Base-by-base conservation (phyloP, 2,329 filamentous ascomycete species). In the Alternaria longipes region DNA sequence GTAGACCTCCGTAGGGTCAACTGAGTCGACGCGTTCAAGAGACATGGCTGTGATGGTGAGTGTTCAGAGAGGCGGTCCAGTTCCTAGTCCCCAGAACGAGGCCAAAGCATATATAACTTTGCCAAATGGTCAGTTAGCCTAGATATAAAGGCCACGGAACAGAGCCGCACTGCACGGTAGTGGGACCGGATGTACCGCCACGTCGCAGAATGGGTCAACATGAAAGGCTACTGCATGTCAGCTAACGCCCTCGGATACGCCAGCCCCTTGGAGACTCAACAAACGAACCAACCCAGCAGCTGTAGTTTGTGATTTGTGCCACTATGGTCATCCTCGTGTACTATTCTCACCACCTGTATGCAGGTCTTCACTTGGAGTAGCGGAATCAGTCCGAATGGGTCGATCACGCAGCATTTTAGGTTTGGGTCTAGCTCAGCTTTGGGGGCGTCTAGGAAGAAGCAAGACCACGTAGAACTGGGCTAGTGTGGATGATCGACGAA, bases 11-110 rank as follows among this genome's bases (percentile, higher is more conserved):
- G 54, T 46, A 20, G 67, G 52, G 14, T 71, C 62, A 14, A 64
- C 62, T 6, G 65, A 70, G 20, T 71, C 62, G 24, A 65, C 53
- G 5, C 64, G 63, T 46, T 67, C 62, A n/a, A 71, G 56, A 49
- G 65, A 57, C 69, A 72, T 72, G 30, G n/a, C 40, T 36, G 22
- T 20, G 36, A 20, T 34, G 12, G 11, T 53, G 14, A 22, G 1
- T 26, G 8, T 32, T 38, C 20, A 26, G 42, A 14, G n/a, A 12
- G 8, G 32, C 11, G 7, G 20, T 34, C 24, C 30, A 11, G 8
- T 30, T n/a, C 9, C 14, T 8, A 8, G 24, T 50, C 11, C 16
- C 8, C 20, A 18, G 32, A 5, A 36, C 46, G 32, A 36, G 46
- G 46, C 11, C 20, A n/a, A n/a, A 50, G 20, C 20, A 20, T 32